Evolutionary conservation across 805 yeast genomes (phyloP).

Genomic region (Candida corydali): DNA sequence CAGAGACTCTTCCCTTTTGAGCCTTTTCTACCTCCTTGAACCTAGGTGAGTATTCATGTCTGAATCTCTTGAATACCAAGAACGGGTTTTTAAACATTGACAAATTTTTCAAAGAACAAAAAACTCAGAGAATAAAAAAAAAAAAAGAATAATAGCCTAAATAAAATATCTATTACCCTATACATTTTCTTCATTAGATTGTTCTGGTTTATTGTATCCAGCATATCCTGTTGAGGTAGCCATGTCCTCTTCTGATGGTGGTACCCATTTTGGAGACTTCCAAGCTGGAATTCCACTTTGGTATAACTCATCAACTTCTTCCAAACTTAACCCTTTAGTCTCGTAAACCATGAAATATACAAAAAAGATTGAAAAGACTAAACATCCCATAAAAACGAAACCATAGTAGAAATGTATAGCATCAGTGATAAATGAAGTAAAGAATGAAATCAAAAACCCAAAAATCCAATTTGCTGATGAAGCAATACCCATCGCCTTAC

Average conservation of each 20-base stretch:
- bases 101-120: not conserved
- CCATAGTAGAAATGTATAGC: slow-evolving; percentile 64
- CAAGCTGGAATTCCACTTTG: slow-evolving; percentile 34
- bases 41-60: slow-evolving; percentile 78
- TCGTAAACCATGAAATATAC: slow-evolving; percentile 71
- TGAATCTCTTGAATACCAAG: slow-evolving; percentile 32
- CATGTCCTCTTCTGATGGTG: slow-evolving; percentile 36
- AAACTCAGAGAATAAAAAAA: not conserved
- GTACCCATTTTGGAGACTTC: slow-evolving; percentile 47
- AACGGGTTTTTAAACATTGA: slow-evolving; percentile 4
- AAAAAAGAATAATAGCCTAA: no score
- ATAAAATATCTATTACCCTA: no score
- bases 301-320: slow-evolving; percentile 41
- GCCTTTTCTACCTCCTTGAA: slow-evolving; percentile 65
- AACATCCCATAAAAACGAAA: slow-evolving; percentile 38
- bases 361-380: slow-evolving; percentile 59
- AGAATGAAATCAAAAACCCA: slow-evolving; percentile 53
- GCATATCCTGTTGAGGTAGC: slow-evolving; percentile 34
- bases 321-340: slow-evolving; percentile 47
- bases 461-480: slow-evolving; percentile 63
- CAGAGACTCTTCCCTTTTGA: slow-evolving; percentile 91
- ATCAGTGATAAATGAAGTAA: slow-evolving; percentile 61
- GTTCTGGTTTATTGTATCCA: slow-evolving; percentile 26
- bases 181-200: slow-evolving; percentile 24
- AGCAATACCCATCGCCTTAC: slow-evolving; percentile 59